These are phyloP conservation scores for Cyclotella baltica DNA, from an alignment of 108 stramenopile genomes.

Conservation along the genomic window DNA sequence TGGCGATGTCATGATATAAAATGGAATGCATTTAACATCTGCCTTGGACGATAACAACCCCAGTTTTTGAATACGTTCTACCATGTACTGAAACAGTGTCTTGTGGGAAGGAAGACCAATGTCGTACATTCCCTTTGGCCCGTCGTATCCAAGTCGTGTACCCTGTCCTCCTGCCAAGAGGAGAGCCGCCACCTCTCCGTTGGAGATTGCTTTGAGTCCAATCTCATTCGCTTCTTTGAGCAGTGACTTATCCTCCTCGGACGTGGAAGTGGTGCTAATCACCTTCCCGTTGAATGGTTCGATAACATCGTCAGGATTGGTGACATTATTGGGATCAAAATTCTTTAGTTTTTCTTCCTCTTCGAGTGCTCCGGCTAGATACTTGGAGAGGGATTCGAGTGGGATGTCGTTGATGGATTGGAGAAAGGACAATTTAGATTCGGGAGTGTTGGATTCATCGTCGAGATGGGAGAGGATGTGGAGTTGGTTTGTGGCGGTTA, in stretches of 20 bases:
- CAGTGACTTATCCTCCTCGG: conserved; percentile 15
- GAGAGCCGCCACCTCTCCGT: conserved; percentile 89
- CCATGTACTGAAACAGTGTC: conserved; percentile 88
- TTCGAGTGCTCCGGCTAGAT: conserved; percentile 57
- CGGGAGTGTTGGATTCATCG: background rate
- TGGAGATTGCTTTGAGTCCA: conserved; percentile 70
- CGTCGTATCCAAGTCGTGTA: conserved; percentile 94
- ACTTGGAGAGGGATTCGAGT: conserved; percentile 64
- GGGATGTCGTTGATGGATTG: conserved; percentile 43
- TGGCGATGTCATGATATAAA: conserved; percentile 98
- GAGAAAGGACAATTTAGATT: conserved; percentile 43
- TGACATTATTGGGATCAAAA: conserved; percentile 19
- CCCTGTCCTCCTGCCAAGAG: conserved; percentile 96
- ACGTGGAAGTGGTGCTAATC: conserved; percentile 48
- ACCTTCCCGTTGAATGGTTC: conserved; percentile 62
- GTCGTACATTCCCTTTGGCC: conserved; percentile 97
- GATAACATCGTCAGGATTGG: conserved; percentile 44
- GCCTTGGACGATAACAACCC: conserved; percentile 43
- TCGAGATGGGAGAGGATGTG: conserved; percentile 41
- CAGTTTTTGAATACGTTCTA: conserved; percentile 82
- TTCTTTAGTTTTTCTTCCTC: conserved; percentile 51
- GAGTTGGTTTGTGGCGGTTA: conserved; percentile 23
- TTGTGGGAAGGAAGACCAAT: conserved; percentile 88
- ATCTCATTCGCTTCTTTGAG: conserved; percentile 20
- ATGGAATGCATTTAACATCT: conserved; percentile 55